Conservation (phyloP, 1,284 basidiomycete genomes). For the Fomitiporia mediterranea region DNA sequence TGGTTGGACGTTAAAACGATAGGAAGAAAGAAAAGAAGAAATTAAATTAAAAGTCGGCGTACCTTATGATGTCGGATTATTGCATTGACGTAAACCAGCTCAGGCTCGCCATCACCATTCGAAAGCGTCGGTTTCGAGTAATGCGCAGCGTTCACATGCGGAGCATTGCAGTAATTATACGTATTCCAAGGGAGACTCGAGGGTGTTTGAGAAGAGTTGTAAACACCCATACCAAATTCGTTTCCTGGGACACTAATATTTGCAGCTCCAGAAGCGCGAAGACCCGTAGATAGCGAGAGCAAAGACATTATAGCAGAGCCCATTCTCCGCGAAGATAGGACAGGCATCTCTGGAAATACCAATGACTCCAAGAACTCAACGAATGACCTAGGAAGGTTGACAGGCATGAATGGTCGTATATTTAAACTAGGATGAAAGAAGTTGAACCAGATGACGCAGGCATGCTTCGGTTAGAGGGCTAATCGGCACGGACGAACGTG, state of each 20-base stretch:
- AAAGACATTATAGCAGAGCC: not conserved
- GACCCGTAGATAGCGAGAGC: not conserved
- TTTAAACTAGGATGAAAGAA: not conserved
- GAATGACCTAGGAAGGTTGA: not conserved
- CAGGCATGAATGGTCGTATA: not conserved
- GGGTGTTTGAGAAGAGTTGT: slow-evolving; percentile 41
- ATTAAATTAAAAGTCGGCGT: not conserved
- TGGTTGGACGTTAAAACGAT: not conserved
- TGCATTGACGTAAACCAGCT: slow-evolving; percentile 39
- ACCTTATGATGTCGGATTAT: slow-evolving; percentile 48
- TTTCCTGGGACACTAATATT: not conserved
- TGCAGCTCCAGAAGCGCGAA: not conserved
- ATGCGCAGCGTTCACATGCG: slow-evolving; percentile 40
- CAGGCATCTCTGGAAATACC: not conserved
- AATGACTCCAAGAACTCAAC: not conserved
- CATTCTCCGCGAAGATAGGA: not conserved
- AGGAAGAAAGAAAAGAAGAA: not conserved
- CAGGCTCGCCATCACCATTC: slow-evolving; percentile 25
- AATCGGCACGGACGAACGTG: not conserved
- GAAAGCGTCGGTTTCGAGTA: slow-evolving; percentile 29
- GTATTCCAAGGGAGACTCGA: slow-evolving; percentile 41
- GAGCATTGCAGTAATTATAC: slow-evolving; percentile 53
- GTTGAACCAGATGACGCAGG: not conserved
- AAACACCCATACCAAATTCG: slow-evolving; percentile 28
- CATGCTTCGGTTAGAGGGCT: not conserved